phyloP scores from a whole-genome alignment of 2,329 filamentous ascomycete species.

The Calonectria montana region DNA sequence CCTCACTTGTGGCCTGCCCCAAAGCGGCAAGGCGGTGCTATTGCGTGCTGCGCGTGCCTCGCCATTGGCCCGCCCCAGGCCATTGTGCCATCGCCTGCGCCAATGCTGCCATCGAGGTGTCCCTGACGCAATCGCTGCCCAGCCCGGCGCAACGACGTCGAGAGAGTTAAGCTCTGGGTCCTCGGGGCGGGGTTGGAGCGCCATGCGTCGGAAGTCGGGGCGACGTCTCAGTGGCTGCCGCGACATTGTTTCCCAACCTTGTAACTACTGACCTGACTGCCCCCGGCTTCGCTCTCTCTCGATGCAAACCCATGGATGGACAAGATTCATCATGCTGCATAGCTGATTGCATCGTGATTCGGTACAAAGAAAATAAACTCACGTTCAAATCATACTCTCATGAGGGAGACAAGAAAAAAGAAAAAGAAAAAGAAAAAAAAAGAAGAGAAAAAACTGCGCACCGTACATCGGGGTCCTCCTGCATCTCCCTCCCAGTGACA shows the following conservation, averaged over 20 bases:
- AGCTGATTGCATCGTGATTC: too few species aligned
- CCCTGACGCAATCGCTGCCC: slow-evolving; percentile 40
- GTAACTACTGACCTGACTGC: neutral
- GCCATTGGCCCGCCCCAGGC: slow-evolving; percentile 28
- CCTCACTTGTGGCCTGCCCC: slow-evolving; percentile 35
- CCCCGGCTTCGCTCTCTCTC: neutral
- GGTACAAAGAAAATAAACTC: neutral
- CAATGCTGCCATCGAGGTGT: slow-evolving; percentile 42
- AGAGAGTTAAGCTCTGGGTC: slow-evolving; percentile 11
- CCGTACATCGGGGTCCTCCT: neutral
- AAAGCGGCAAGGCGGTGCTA: slow-evolving; percentile 39
- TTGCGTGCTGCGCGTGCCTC: slow-evolving; percentile 39
- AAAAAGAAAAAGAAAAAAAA: neutral
- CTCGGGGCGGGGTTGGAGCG: slow-evolving; percentile 14
- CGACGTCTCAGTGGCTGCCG: slow-evolving; percentile 16
- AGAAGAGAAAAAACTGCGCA: neutral
- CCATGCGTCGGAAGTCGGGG: slow-evolving; percentile 26
- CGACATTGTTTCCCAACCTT: neutral
- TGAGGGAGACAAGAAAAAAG: too few species aligned
- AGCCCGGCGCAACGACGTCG: slow-evolving; percentile 2
- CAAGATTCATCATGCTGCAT: too few species aligned
- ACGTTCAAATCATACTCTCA: neutral
- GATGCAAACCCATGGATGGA: neutral
- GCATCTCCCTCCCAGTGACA: neutral
- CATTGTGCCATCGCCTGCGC: slow-evolving; percentile 40